These are phyloP conservation scores for Aleurites moluccanus DNA, from an alignment of 441 rosid genomes.

Conservation along the genomic window DNA sequence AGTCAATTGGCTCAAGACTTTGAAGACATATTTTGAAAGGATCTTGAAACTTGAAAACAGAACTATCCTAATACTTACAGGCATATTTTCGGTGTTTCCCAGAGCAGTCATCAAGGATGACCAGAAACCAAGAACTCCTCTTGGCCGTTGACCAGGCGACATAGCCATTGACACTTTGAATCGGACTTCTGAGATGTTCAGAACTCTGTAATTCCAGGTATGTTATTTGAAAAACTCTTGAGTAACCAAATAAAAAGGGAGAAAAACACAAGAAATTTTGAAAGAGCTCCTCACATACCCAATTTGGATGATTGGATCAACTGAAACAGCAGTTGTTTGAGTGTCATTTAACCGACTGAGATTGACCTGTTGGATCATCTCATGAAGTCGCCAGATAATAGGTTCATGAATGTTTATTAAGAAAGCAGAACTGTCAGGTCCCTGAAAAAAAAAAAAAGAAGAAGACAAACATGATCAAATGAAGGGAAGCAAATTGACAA, in stretches of 20 bases:
- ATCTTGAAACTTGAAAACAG: constrained; percentile 5
- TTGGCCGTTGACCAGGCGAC: constrained; percentile 97
- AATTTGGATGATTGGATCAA: constrained; percentile 94
- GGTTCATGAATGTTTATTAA: constrained; percentile 92
- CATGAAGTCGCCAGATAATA: constrained; percentile 98
- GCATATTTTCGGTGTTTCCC: constrained; percentile 98
- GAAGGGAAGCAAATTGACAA: background rate
- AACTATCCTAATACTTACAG: constrained; percentile 51
- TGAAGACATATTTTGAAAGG: constrained; percentile 1
- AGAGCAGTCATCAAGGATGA: constrained; percentile 98
- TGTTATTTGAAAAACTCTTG: constrained; percentile 9
- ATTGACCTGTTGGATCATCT: constrained; percentile 93
- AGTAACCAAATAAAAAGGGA: constrained; percentile 3
- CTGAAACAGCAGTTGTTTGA: constrained; percentile 83
- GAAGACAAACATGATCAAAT: constrained; percentile 23
- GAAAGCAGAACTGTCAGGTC: constrained; percentile 80
- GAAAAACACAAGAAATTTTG: constrained; percentile 8
- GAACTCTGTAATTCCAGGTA: constrained; percentile 57
- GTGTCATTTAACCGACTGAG: constrained; percentile 62
- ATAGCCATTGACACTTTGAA: constrained; percentile 91
- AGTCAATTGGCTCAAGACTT: constrained; percentile 4
- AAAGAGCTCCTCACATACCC: constrained; percentile 50
- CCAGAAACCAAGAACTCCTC: constrained; percentile 99
- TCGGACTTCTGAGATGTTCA: constrained; percentile 88
- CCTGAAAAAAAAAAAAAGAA: constrained; percentile 49